phyloP scores from a whole-genome alignment of 2,329 filamentous ascomycete species.

The Corinectria fuckeliana region DNA sequence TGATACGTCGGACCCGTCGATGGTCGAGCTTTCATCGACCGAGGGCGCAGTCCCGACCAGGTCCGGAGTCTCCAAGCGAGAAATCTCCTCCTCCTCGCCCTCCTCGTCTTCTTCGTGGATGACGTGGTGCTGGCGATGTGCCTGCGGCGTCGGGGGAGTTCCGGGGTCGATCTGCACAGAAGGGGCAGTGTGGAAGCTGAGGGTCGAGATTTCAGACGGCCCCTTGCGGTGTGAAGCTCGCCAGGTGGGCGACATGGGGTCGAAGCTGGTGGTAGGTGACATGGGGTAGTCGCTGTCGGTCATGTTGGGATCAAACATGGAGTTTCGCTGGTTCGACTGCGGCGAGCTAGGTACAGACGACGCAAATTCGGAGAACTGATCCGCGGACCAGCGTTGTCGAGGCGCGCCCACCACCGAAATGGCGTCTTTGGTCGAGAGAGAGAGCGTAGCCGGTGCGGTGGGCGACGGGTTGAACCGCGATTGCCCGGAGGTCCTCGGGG shows the following conservation, averaged over 20 bases:
- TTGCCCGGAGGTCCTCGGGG: conserved; percentile 47
- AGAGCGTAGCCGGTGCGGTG: conserved; percentile 49
- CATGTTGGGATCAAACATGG: conserved; percentile 77
- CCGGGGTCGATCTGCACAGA: conserved; percentile 45
- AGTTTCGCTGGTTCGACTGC: conserved; percentile 72
- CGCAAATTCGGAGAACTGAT: conserved; percentile 69
- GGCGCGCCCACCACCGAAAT: conserved; percentile 53
- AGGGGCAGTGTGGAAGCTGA: conserved; percentile 54
- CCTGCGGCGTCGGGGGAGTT: conserved; percentile 31
- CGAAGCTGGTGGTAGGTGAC: conserved; percentile 80
- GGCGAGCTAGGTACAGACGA: conserved; percentile 86
- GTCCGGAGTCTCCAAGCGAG: conserved; percentile 34
- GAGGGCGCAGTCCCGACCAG: conserved; percentile 38
- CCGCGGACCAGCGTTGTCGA: conserved; percentile 66
- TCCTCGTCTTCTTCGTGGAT: conserved; percentile 51
- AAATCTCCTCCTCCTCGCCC: conserved; percentile 27
- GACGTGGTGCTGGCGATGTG: conserved; percentile 29
- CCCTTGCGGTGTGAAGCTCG: conserved; percentile 59
- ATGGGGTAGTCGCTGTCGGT: conserved; percentile 70
- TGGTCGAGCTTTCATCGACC: conserved; percentile 45
- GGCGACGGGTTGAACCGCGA: conserved; percentile 49
- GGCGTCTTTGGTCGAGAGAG: conserved; percentile 57
- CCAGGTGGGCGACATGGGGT: conserved; percentile 70
- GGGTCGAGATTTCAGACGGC: conserved; percentile 61
- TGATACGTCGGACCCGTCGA: conserved; percentile 40